These are phyloP conservation scores for Populus simonii DNA, from an alignment of 345 rosid species.

Conservation along the genomic window DNA sequence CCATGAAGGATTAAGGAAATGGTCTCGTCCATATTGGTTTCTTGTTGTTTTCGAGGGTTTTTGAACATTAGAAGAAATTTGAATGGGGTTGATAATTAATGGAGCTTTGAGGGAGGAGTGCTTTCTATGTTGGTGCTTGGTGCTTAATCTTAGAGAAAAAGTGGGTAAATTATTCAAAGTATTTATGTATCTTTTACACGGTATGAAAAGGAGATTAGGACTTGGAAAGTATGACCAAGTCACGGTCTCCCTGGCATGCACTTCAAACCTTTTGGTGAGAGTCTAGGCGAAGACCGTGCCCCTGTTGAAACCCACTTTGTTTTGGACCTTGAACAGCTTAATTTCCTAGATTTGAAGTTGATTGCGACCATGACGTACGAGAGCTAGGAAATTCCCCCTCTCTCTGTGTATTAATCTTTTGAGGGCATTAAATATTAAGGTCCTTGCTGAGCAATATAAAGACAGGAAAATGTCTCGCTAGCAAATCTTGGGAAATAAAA, in stretches of 20 bases:
- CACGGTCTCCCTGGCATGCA: slow-evolving; percentile 12
- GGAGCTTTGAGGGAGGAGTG: background rate
- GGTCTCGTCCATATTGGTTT: slow-evolving; percentile 34
- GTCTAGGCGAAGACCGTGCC: slow-evolving; percentile 14
- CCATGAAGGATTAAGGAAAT: slow-evolving; percentile 46
- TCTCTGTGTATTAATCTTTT: too few species aligned
- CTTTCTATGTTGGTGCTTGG: slow-evolving; percentile 1
- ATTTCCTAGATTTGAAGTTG: slow-evolving; percentile 9
- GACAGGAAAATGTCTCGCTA: too few species aligned
- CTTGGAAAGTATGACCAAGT: slow-evolving; percentile 22
- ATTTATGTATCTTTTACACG: slow-evolving; percentile 16
- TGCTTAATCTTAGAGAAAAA: background rate
- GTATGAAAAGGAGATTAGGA: background rate
- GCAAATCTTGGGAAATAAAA: too few species aligned
- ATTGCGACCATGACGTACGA: background rate
- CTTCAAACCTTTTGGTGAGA: background rate
- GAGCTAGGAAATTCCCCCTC: background rate
- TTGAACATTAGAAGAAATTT: background rate
- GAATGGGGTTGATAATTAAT: background rate
- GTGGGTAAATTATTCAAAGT: slow-evolving; percentile 9
- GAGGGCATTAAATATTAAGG: too few species aligned
- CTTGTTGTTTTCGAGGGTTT: background rate
- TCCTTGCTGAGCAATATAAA: too few species aligned
- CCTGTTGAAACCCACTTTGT: background rate
- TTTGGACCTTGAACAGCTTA: background rate